Percentiles rank a stretch among this genome's conserved stretches.
These are phyloP conservation scores for Massarina eburnea DNA, from an alignment of 2,329 filamentous ascomycete genomes.

Conservation along the genomic window DNA sequence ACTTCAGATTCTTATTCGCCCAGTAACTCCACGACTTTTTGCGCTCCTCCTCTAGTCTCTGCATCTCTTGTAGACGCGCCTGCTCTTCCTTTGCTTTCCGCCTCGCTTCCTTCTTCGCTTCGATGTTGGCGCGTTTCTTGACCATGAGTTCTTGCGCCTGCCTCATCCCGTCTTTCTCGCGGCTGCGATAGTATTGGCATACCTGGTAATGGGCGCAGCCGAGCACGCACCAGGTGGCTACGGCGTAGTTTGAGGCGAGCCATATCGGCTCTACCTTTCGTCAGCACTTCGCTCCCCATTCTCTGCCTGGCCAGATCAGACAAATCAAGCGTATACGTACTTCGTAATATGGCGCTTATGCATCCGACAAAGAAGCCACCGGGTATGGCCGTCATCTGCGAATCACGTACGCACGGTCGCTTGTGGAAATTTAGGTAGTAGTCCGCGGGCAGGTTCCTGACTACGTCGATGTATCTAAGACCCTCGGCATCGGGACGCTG, in stretches of 20 bases:
- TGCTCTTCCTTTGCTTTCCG: conserved; percentile 48
- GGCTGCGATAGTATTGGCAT: conserved; percentile 72
- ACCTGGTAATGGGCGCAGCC: conserved; percentile 79
- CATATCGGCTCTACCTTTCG: conserved; percentile 57
- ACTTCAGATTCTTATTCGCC: conserved; percentile 39
- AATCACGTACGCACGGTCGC: conserved; percentile 80
- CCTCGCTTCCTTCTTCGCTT: conserved; percentile 49
- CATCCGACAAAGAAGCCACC: conserved; percentile 75
- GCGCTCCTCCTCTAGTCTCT: conserved; percentile 36
- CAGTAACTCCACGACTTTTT: conserved; percentile 40
- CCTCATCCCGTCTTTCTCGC: conserved; percentile 82
- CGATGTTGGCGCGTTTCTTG: conserved; percentile 61
- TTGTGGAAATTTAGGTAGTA: conserved; percentile 75
- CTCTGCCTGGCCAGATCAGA: not conserved
- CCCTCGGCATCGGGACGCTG: conserved; percentile 25
- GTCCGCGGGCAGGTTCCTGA: conserved; percentile 66
- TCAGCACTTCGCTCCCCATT: too few relatives aligned
- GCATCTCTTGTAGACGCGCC: conserved; percentile 32
- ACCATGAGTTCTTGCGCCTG: conserved; percentile 81
- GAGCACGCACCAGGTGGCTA: conserved; percentile 70
- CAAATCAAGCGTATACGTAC: conserved; percentile 51
- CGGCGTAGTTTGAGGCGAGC: conserved; percentile 81
- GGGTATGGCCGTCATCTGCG: conserved; percentile 80
- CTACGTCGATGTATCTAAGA: conserved; percentile 58
- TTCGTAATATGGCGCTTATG: conserved; percentile 71